Conservation (phyloP, 495 filamentous ascomycete species). For the Aspergillus baeticus region DNA sequence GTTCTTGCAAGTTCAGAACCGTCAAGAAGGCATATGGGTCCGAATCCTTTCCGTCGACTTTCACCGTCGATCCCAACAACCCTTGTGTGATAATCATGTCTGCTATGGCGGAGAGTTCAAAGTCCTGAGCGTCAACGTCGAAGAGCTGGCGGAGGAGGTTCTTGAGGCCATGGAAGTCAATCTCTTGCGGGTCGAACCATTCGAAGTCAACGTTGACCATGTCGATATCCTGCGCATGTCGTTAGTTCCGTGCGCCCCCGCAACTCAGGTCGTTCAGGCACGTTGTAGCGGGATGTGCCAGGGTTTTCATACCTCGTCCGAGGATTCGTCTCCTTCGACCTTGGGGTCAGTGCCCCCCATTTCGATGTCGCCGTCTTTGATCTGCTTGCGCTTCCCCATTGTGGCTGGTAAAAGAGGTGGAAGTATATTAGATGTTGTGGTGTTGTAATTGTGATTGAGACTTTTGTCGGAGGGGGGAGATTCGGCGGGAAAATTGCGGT, state of each 20-base stretch:
- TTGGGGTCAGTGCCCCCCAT: conserved; percentile 39
- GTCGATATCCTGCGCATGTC: conserved; percentile 66
- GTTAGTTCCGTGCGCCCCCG: neutral
- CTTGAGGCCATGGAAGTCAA: conserved; percentile 96
- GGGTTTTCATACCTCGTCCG: conserved; percentile 40
- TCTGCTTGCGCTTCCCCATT: conserved; percentile 55
- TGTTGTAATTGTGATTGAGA: too few relatives aligned
- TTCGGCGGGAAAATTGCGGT: too few relatives aligned
- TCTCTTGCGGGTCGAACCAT: conserved; percentile 91
- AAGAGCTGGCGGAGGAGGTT: conserved; percentile 90
- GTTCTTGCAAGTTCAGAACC: conserved; percentile 79
- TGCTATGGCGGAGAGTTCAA: conserved; percentile 81
- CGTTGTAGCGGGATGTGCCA: neutral
- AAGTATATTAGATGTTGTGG: too few relatives aligned
- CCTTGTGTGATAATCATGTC: conserved; percentile 90
- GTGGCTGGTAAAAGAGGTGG: conserved; percentile 5
- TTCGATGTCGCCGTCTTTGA: conserved; percentile 43
- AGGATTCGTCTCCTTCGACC: conserved; percentile 28
- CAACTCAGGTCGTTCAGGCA: neutral
- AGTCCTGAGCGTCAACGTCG: conserved; percentile 78
- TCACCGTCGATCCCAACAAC: conserved; percentile 88
- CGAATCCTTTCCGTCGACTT: conserved; percentile 88
- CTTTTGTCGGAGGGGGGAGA: too few relatives aligned
- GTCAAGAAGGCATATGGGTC: conserved; percentile 96
- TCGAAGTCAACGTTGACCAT: conserved; percentile 97